Evolutionary conservation across 2,329 filamentous ascomycete species (phyloP), one percentile per base, ranked within the genome.

Genomic region (Sarocladium brachiariae): DNA sequence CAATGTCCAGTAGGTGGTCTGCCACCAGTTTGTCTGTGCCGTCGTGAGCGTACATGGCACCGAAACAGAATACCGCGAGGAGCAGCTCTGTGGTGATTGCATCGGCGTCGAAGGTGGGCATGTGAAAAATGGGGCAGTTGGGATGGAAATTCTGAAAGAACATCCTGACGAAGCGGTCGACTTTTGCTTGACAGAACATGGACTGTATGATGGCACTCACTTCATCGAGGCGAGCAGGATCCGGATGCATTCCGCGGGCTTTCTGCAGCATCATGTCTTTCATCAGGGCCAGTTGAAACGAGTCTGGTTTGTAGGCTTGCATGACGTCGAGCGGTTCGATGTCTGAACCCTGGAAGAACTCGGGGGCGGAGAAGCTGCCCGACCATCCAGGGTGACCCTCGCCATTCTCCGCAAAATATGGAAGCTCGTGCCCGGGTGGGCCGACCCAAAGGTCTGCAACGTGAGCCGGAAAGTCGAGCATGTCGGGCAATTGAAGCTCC

Each of bases 221-320:
- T n/a, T 45, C 39, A 11, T 45, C 39, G 39, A 45, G 30, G 39
- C 39, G 39, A n/a, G 39, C 30, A 16, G 39, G 21, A 18, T 45
- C 24, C 4, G 39, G 21, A 18, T 45, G 24, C 39, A 45, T 14
- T 16, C 30, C 39, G 24, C 24, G 39, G 39, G 23, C 39, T n/a
- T 45, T 45, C 6, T 27, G 39, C 7, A 45, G 39, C 39, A 45
- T 45, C 39, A 45, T 45, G 39, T 45, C 39, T 23, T 45, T 45
- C 21, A 45, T 3, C 16, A 30, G 21, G 16, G 24, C 24, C 39
- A 45, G 21, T 16, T 45, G 39, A 9, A 45, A 23, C 21, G 39
- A 45, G 39, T 45, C 39, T 27, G 39, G 39, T 19, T 30, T 45
- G 18, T 45, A 27, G 21, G 11, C 39, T 8, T 45, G 39, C 24